These are phyloP conservation scores for Citrus cavaleriei DNA, from an alignment of 345 rosid species.

Conservation along the genomic window DNA sequence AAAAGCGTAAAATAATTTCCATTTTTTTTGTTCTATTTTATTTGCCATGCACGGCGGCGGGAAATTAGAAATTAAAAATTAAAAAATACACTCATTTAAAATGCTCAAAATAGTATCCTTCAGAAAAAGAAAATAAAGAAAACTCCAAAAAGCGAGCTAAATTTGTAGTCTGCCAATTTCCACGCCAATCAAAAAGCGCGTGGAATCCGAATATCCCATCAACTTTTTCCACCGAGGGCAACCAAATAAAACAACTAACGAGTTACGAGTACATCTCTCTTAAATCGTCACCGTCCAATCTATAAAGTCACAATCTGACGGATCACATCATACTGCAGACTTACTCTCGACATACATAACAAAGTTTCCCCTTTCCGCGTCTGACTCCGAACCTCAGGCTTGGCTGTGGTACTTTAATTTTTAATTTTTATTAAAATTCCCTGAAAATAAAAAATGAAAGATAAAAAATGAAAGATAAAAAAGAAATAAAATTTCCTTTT, in stretches of 20 bases:
- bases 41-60: neutral
- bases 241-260: slow-evolving; percentile 3
- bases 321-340: neutral
- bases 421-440: neutral
- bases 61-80: neutral
- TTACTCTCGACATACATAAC: neutral
- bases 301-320: slow-evolving; percentile 16
- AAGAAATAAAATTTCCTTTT: neutral
- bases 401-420: slow-evolving; percentile 4
- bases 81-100: neutral
- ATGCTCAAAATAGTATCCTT: neutral
- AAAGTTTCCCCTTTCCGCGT: neutral
- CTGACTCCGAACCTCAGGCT: slow-evolving; percentile 29
- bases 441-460: slow-evolving; percentile 2
- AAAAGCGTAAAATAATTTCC: neutral
- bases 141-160: neutral
- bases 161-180: neutral
- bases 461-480: neutral
- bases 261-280: slow-evolving; percentile 6
- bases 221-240: slow-evolving; percentile 15
- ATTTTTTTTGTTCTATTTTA: neutral
- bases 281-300: slow-evolving; percentile 13
- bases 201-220: slow-evolving; percentile 23
- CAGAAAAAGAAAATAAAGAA: neutral
- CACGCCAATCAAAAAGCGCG: slow-evolving; percentile 46